phyloP scores from a whole-genome alignment of 108 stramenopile genomes.

The Conticribra guillardii region DNA sequence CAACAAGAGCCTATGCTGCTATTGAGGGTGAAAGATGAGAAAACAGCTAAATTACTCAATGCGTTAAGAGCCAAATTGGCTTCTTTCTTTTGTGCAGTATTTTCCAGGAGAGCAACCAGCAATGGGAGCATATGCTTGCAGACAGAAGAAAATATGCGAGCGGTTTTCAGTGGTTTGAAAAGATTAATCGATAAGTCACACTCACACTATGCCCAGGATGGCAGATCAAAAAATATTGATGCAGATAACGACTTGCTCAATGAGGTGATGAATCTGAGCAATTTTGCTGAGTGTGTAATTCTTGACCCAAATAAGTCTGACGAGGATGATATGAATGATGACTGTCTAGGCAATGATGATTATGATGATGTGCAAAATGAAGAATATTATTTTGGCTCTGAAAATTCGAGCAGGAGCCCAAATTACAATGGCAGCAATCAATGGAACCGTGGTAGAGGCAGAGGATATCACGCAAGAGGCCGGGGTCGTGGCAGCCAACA shows the following conservation, averaged over 20 bases:
- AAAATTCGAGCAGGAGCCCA: background rate
- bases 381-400: background rate
- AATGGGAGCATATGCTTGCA: too few relatives aligned
- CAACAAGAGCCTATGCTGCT: background rate
- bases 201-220: background rate
- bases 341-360: too few relatives aligned
- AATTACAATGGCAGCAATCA: background rate
- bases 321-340: background rate
- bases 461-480: background rate
- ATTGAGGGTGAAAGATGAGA: background rate
- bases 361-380: background rate
- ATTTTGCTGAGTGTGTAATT: background rate
- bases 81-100: background rate
- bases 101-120: background rate
- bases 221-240: background rate
- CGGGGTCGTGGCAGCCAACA: too few relatives aligned
- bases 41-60: background rate
- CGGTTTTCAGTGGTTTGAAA: background rate
- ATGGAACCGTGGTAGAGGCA: background rate
- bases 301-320: background rate
- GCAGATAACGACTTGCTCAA: too few relatives aligned
- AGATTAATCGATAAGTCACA: background rate
- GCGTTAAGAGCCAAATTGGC: background rate
- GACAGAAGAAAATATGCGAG: background rate
- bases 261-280: too few relatives aligned